Conservation (phyloP, 2,329 filamentous ascomycete species). For the Scytalidium lignicola region DNA sequence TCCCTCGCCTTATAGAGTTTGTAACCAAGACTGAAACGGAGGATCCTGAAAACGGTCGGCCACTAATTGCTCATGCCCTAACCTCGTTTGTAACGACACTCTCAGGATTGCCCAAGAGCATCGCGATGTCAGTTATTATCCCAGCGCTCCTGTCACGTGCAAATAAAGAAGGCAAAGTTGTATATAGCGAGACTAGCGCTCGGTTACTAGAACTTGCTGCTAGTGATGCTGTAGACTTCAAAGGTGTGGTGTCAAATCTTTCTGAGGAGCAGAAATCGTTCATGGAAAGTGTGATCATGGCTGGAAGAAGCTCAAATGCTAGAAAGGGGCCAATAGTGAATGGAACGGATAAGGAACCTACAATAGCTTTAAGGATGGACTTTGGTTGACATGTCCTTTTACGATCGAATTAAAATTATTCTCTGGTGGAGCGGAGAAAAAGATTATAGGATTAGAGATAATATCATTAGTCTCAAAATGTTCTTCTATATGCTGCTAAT, state of each 20-base stretch:
- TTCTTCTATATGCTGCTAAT: background rate
- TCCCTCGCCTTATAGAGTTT: slow-evolving; percentile 73
- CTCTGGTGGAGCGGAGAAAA: background rate
- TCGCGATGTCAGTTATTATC: slow-evolving; percentile 71
- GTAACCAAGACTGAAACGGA: slow-evolving; percentile 64
- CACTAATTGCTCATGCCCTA: slow-evolving; percentile 68
- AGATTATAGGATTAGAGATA: no score
- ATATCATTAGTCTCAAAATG: no score
- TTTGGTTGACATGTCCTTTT: slow-evolving; percentile 45
- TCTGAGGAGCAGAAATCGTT: slow-evolving; percentile 65
- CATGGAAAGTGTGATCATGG: slow-evolving; percentile 75
- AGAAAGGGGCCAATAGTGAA: slow-evolving; percentile 33
- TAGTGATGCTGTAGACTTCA: slow-evolving; percentile 68
- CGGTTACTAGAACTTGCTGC: slow-evolving; percentile 77
- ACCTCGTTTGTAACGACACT: slow-evolving; percentile 61
- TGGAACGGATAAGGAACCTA: slow-evolving; percentile 58
- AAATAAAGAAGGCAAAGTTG: slow-evolving; percentile 51
- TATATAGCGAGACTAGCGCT: slow-evolving; percentile 68
- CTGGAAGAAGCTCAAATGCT: slow-evolving; percentile 44
- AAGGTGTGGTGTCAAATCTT: slow-evolving; percentile 67
- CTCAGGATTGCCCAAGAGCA: slow-evolving; percentile 39
- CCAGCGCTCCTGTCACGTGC: slow-evolving; percentile 73
- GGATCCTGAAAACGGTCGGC: slow-evolving; percentile 72
- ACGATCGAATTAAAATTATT: background rate
- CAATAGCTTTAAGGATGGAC: slow-evolving; percentile 91